Evolutionary conservation across 192 early-diverging fungal species (phyloP), one percentile per base, ranked within the genome.

Genomic region (Kappamyces sp.): DNA sequence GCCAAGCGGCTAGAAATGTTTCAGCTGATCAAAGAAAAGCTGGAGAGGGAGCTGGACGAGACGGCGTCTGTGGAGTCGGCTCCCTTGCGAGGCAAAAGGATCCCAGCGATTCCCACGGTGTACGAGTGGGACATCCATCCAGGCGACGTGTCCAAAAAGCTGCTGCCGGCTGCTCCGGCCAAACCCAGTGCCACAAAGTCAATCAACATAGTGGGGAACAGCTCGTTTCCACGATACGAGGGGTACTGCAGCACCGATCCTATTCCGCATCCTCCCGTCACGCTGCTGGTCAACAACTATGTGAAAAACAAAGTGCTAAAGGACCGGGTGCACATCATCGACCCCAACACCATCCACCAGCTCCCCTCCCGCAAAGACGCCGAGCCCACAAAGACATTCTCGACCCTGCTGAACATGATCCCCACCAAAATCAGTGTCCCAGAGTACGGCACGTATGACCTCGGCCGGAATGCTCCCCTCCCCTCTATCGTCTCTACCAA

Each of bases 11-110:
- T 23, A 0, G 23, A 23, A 23, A 23, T 23, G 23, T 23, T 23
- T 23, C 23, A 23, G 23, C 23, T 63, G 1, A 66, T 67, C 35
- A 47, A 52, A 3, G 66, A 63, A 6, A 66, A 73, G 40, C 31
- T 73, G 23, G 71, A 73, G 41, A 5, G 54, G 3, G 66, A 73
- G 62, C 47, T 73, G 9, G 63, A 69, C 15, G 54, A 41, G 43
- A 50, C 68, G 8, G 32, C 66, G 31, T 5, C 12, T 15, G 44
- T 58, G 31, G 49, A 59, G 50, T 10, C 13, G 40, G 51, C 49
- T 51, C 8, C 15, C 8, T 0, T 15, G 8, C 6, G 15, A 23
- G 23, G 23, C 23, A 23, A 23, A 23, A 23, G 23, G 23, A 23
- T 23, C 23, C 23, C 23, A 23, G 23, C 23, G 23, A 23, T 23